These are phyloP conservation scores for Neonectria punicea DNA, from an alignment of 2,329 filamentous ascomycete genomes.

Conservation along the genomic window DNA sequence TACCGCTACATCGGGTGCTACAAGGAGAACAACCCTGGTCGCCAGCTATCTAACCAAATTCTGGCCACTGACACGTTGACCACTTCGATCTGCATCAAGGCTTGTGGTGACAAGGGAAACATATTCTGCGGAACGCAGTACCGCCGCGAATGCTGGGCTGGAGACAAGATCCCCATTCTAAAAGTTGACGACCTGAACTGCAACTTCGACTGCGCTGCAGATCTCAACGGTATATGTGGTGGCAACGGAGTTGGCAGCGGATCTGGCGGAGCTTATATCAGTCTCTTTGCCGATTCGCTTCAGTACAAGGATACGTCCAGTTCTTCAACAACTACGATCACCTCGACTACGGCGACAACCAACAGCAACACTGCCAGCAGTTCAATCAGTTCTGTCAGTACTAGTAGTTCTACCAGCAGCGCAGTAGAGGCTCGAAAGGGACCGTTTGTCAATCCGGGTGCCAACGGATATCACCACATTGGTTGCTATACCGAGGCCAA, in stretches of 20 bases:
- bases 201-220: conserved; percentile 62
- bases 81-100: conserved; percentile 56
- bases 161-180: conserved; percentile 56
- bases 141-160: conserved; percentile 65
- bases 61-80: conserved; percentile 55
- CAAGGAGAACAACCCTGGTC: conserved; percentile 64
- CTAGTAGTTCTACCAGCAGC: neutral
- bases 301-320: conserved; percentile 40
- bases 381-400: neutral
- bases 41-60: conserved; percentile 58
- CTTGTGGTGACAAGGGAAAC: conserved; percentile 51
- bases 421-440: conserved; percentile 22
- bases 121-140: conserved; percentile 62
- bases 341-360: neutral
- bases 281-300: conserved; percentile 55
- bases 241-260: conserved; percentile 55
- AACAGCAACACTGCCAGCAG: neutral
- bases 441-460: conserved; percentile 50
- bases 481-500: conserved; percentile 53
- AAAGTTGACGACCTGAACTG: conserved; percentile 59
- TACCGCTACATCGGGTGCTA: conserved; percentile 67
- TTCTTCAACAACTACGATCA: neutral
- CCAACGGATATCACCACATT: conserved; percentile 48
- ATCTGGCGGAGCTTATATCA: conserved; percentile 56
- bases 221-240: conserved; percentile 62